Conservation (phyloP, 2,329 filamentous ascomycete species). For the Neofusicoccum laricinum region DNA sequence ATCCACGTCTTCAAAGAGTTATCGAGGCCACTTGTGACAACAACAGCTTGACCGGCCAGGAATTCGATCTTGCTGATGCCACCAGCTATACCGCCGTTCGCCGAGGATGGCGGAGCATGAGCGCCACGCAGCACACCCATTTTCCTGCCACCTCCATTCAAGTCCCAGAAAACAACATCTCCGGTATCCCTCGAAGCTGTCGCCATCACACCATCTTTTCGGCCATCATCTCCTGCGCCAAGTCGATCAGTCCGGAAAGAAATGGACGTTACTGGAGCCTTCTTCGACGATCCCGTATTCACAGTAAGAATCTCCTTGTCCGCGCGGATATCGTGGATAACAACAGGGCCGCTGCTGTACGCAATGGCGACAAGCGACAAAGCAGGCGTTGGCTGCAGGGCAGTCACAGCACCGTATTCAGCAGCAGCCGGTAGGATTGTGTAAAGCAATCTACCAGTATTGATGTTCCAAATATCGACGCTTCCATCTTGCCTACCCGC, state of each 20-base stretch:
- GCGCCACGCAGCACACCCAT: conserved; percentile 84
- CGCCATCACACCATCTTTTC: conserved; percentile 85
- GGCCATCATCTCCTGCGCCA: conserved; percentile 84
- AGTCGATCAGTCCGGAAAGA: conserved; percentile 86
- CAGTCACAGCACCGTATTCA: conserved; percentile 77
- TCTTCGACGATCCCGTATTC: conserved; percentile 60
- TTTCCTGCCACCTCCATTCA: conserved; percentile 83
- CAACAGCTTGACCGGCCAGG: conserved; percentile 79
- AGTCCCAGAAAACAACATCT: conserved; percentile 93
- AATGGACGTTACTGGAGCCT: conserved; percentile 72
- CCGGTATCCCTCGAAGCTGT: conserved; percentile 76
- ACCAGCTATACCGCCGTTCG: conserved; percentile 56
- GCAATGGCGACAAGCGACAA: conserved; percentile 85
- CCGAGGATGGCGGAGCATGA: conserved; percentile 70
- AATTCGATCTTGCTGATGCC: conserved; percentile 90
- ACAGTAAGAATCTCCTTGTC: conserved; percentile 72
- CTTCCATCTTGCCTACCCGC: conserved; percentile 82
- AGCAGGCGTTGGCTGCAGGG: conserved; percentile 78
- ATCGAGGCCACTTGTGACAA: conserved; percentile 86
- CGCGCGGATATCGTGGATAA: conserved; percentile 76
- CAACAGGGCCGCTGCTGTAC: conserved; percentile 73
- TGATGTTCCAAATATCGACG: conserved; percentile 97
- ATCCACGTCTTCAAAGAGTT: conserved; percentile 97
- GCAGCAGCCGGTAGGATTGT: conserved; percentile 76
- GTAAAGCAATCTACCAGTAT: conserved; percentile 85